Conservation (phyloP, 768 basidiomycete genomes). For the Suillus brevipes region DNA sequence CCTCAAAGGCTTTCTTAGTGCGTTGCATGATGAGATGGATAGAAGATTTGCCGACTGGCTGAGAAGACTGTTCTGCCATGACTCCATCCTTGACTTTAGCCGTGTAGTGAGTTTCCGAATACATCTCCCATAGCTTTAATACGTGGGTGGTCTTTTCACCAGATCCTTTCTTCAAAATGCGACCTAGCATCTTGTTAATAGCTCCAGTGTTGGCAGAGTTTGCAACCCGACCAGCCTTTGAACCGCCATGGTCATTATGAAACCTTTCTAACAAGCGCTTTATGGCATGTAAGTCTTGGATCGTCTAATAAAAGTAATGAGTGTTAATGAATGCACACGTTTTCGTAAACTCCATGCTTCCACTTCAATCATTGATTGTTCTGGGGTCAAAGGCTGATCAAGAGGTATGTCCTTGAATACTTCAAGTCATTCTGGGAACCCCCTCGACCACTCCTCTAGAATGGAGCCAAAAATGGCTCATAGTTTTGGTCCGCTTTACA, state of each 20-base stretch:
- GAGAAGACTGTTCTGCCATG: not conserved
- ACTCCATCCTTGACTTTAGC: not conserved
- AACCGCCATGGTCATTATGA: not conserved
- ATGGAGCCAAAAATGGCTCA: not conserved
- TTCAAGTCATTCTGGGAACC: not conserved
- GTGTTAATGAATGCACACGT: not conserved
- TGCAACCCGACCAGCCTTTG: not conserved
- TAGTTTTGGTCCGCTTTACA: not conserved
- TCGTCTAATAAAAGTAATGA: not conserved
- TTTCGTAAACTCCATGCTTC: not conserved
- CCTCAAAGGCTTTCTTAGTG: not conserved
- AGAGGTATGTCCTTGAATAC: constrained; percentile 1
- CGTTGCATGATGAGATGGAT: not conserved
- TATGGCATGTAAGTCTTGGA: not conserved
- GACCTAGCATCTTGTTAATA: not conserved
- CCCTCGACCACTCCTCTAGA: not conserved
- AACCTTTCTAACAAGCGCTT: not conserved
- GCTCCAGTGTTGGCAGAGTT: not conserved
- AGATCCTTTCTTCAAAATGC: not conserved
- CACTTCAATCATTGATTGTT: constrained; percentile 1
- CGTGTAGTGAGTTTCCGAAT: not conserved
- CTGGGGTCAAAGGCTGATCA: not conserved
- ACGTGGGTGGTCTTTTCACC: not conserved
- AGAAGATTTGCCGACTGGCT: not conserved
- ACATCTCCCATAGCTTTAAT: not conserved